Evolutionary conservation across 225 moss, liverwort and hornwort species (phyloP), one percentile per base, ranked within the genome.

Genomic region (Takakia lepidozioides): DNA sequence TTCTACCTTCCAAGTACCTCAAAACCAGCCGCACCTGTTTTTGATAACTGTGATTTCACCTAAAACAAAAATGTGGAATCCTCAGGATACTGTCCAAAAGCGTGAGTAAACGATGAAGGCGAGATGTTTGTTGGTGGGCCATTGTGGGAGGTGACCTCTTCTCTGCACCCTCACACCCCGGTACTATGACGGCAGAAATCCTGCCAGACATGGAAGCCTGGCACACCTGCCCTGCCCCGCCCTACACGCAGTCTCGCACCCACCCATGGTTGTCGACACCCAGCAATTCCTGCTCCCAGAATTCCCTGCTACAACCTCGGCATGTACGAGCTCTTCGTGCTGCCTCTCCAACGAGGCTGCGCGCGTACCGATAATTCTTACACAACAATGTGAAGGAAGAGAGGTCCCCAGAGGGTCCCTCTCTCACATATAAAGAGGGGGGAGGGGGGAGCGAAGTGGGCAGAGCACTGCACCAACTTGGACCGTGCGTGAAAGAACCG

Each of bases 51-150:
- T 40, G 19, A 52, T 38, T 10, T 10, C 18, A 49, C 25, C 27
- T 10, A 28, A 28, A 28, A n/a, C 43, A 1, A 43, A 43, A 43
- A 21, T 21, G 18, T 6, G 6, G 16, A 27, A 64, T 20, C 55
- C 27, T 43, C 49, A 38, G 86, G 70, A 86, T 92, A 92, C 91
- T 81, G 57, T 92, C 91, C 66, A 92, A 84, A 62, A 92, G 91
- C 39, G 91, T 92, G 15, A 92, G 81, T 42, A 92, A 87, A 50
- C 91, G 86, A 68, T 92, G 81, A 59, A 92, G 86, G 23, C 91
- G 86, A 63, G 91, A 92, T 25, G 84, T 84, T 73, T 92, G 91
- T 73, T 92, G 91, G 57, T 92, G 91, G 74, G 91, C 91, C 91
- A 92, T 92, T 34, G 61, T 61, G 32, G 62, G 64, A 63, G 59